phyloP scores from a whole-genome alignment of 345 rosid species.

The Camelina hispida region DNA sequence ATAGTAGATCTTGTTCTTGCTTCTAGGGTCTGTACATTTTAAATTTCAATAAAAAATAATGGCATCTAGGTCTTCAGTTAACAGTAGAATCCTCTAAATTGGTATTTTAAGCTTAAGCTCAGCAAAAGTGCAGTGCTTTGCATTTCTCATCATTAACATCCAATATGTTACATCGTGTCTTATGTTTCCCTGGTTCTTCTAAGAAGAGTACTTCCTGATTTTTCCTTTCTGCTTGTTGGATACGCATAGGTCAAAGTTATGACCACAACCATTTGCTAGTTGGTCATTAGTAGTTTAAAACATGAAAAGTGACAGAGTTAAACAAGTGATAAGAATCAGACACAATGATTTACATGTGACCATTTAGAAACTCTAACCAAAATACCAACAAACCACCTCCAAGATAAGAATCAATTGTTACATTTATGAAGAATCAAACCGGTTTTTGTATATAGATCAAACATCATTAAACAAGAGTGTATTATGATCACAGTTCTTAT shows the following conservation, averaged over 20 bases:
- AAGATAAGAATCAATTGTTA: slow-evolving; percentile 35
- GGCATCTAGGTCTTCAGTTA: too few relatives aligned
- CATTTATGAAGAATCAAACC: slow-evolving; percentile 34
- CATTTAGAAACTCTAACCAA: slow-evolving; percentile 29
- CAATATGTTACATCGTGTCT: too few relatives aligned
- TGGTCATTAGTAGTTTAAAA: background rate
- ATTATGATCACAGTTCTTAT: slow-evolving; percentile 34
- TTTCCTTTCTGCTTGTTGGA: too few relatives aligned
- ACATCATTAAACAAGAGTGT: slow-evolving; percentile 31
- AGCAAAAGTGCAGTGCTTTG: too few relatives aligned
- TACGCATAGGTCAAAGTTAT: background rate
- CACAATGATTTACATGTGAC: slow-evolving; percentile 41
- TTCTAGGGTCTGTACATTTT: too few relatives aligned
- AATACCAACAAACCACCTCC: slow-evolving; percentile 28
- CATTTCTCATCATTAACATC: too few relatives aligned
- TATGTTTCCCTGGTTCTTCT: too few relatives aligned
- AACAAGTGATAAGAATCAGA: slow-evolving; percentile 19
- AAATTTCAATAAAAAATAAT: too few relatives aligned
- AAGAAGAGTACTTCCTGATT: background rate
- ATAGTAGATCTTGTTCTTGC: too few relatives aligned
- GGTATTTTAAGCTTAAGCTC: too few relatives aligned
- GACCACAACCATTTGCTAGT: background rate
- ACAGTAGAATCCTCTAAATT: too few relatives aligned
- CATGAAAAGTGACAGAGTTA: slow-evolving; percentile 22
- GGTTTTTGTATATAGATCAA: slow-evolving; percentile 36